Conservation (phyloP, 495 filamentous ascomycete species). For the Cercophora newfieldiana region DNA sequence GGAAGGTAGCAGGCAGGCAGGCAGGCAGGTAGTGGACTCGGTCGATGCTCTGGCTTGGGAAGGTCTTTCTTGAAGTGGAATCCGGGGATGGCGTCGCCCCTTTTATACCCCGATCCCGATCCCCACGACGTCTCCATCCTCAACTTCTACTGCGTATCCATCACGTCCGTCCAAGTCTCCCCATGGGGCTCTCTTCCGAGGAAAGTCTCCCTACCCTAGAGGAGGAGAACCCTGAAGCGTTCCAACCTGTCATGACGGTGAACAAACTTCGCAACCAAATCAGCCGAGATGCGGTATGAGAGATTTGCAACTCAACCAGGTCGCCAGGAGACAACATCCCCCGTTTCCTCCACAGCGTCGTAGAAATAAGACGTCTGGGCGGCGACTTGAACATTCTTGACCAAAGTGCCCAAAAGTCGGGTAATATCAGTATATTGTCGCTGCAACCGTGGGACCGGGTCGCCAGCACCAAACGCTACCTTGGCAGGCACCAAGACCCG, state of each 20-base stretch:
- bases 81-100: not conserved
- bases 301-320: not conserved
- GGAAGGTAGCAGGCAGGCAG: not conserved
- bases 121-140: not conserved
- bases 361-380: not conserved
- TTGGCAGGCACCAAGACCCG: slow-evolving; percentile 5
- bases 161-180: not conserved
- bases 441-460: slow-evolving; percentile 5
- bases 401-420: not conserved
- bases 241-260: not conserved
- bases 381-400: not conserved
- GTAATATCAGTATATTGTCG: slow-evolving; percentile 8
- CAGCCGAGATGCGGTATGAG: not conserved
- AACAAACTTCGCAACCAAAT: not conserved
- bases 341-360: not conserved
- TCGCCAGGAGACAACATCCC: not conserved
- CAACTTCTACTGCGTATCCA: not conserved
- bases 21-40: not conserved
- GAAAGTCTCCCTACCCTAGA: not conserved
- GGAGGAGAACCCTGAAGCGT: not conserved
- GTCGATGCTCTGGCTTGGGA: not conserved
- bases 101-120: not conserved
- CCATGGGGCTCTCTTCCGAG: not conserved
- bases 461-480: not conserved
- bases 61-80: not conserved